A percentile compares a stretch with the other conserved stretches of the same genome.
Conservation (phyloP, 208 protist genomes). For the Acanthamoeba quina region DNA sequence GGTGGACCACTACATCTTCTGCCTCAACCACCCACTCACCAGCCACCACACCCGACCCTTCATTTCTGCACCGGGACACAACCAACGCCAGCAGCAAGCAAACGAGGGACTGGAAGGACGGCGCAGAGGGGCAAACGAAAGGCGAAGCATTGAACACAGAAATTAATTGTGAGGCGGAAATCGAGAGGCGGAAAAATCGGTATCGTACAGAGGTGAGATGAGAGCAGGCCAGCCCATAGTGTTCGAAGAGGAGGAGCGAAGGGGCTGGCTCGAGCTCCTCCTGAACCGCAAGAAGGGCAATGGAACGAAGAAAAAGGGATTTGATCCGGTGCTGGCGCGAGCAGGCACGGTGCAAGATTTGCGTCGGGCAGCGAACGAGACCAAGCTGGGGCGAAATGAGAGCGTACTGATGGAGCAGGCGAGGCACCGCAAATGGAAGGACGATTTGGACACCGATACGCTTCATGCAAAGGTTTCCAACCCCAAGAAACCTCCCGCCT, state of each 20-base stretch:
- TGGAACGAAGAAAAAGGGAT: neutral
- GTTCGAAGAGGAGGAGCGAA: slow-evolving; percentile 36
- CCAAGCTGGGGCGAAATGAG: neutral
- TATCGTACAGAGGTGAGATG: neutral
- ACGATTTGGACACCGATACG: neutral
- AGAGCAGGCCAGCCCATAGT: neutral
- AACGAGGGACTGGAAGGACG: too few species aligned
- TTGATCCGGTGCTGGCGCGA: neutral
- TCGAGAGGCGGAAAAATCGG: neutral
- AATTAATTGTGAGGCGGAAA: too few species aligned
- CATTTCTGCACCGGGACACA: too few species aligned
- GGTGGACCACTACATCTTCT: too few species aligned
- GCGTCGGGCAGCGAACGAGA: too few species aligned
- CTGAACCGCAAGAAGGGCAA: neutral
- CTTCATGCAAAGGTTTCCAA: neutral
- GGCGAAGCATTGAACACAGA: too few species aligned
- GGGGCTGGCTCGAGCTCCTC: neutral
- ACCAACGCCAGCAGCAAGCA: too few species aligned
- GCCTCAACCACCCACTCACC: too few species aligned
- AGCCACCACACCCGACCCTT: too few species aligned
- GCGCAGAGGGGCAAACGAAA: too few species aligned
- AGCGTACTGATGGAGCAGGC: neutral
- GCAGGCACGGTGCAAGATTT: neutral
- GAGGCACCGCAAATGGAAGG: slow-evolving; percentile 13
- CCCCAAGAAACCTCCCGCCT: neutral